Percentiles rank a stretch among this genome's conserved stretches.
Conservation (phyloP, 1,139 yeast genomes). For the Suhomyces anneliseae region DNA sequence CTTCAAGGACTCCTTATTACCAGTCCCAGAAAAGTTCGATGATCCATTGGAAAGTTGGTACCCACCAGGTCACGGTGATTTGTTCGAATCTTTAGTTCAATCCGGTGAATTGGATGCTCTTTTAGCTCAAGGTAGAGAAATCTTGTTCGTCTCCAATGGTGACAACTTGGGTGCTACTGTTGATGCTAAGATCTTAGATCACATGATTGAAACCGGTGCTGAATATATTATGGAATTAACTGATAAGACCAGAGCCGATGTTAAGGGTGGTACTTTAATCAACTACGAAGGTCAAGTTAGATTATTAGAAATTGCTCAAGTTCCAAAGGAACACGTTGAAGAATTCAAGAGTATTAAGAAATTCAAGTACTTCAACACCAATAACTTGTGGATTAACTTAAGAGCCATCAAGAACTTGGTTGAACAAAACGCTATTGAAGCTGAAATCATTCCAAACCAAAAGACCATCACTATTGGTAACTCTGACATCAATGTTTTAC, state of each 20-base stretch:
- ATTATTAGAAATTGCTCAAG: conserved; percentile 96
- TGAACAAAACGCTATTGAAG: conserved; percentile 76
- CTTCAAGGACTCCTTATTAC: conserved; percentile 88
- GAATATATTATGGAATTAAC: conserved; percentile 98
- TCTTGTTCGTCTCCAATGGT: conserved; percentile 94
- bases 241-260: conserved; percentile 98
- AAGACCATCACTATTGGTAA: conserved; percentile 80
- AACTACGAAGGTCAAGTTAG: conserved; percentile 95
- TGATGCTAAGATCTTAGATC: conserved; percentile 84
- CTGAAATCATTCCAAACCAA: conserved; percentile 94
- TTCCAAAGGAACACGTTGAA: conserved; percentile 97
- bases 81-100: conserved; percentile 85
- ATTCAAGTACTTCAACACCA: conserved; percentile 96
- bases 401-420: conserved; percentile 91
- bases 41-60: conserved; percentile 89
- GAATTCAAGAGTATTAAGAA: conserved; percentile 97
- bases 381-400: conserved; percentile 95
- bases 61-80: conserved; percentile 99
- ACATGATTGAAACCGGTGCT: conserved; percentile 87
- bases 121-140: conserved; percentile 91
- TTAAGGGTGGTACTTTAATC: conserved; percentile 97
- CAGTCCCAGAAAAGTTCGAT: conserved; percentile 78
- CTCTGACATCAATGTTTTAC: conserved; percentile 80
- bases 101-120: conserved; percentile 92
- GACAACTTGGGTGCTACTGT: conserved; percentile 99